Evolutionary conservation across 2,329 filamentous ascomycete species (phyloP).

Genomic region (Phyllosticta citriasiana): DNA sequence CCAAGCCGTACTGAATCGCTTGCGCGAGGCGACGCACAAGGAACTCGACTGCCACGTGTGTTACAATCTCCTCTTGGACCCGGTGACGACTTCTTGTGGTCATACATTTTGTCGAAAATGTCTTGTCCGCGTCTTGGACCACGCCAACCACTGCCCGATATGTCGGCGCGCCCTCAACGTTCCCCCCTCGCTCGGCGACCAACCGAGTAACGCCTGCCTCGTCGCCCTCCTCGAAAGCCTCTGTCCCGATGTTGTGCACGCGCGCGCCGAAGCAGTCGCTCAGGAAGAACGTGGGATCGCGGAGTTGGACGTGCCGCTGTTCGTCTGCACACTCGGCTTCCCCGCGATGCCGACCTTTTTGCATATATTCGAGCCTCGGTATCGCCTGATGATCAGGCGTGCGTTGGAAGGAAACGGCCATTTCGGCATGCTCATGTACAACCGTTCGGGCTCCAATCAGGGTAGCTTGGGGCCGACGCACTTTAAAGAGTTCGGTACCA

Average conservation of each 20-base stretch:
- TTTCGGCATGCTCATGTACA: conserved; percentile 79
- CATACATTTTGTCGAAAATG: conserved; percentile 84
- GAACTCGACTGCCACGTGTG: conserved; percentile 87
- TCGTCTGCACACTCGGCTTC: conserved; percentile 73
- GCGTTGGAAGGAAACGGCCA: conserved; percentile 62
- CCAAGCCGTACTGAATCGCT: conserved; percentile 40
- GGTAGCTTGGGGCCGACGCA: conserved; percentile 39
- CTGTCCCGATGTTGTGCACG: conserved; percentile 54
- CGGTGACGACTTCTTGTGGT: conserved; percentile 74
- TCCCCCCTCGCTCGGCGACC: conserved; percentile 37
- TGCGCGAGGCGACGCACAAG: conserved; percentile 52
- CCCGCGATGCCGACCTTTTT: conserved; percentile 75
- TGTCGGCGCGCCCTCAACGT: conserved; percentile 59
- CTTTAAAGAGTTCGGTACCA: conserved; percentile 67
- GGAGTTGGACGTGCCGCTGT: conserved; percentile 54
- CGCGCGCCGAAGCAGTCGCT: conserved; percentile 46
- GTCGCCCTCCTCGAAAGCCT: conserved; percentile 54
- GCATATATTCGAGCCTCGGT: conserved; percentile 87
- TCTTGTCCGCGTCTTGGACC: conserved; percentile 64
- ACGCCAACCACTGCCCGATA: conserved; percentile 68
- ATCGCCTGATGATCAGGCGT: conserved; percentile 78
- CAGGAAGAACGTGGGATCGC: conserved; percentile 48
- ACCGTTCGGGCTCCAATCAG: conserved; percentile 43
- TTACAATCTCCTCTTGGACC: conserved; percentile 70
- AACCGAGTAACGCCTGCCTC: conserved; percentile 54